A percentile compares a stretch with the other conserved stretches of the same genome.
phyloP scores from a whole-genome alignment of 257 asterid species.

The Mitragyna speciosa region DNA sequence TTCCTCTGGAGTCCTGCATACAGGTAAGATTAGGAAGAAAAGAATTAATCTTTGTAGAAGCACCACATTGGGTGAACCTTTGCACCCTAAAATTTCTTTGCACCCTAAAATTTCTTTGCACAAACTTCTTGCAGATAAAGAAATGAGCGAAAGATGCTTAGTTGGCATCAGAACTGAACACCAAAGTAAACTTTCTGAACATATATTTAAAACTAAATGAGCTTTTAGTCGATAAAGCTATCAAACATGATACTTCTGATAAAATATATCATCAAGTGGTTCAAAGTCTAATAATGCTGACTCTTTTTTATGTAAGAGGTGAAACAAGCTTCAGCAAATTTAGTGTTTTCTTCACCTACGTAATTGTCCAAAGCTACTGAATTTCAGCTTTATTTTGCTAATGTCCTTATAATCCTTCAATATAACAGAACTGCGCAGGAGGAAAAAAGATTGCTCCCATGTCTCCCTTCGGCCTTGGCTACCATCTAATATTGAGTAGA shows the following conservation, averaged over 20 bases:
- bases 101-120: no score
- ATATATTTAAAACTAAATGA: no score
- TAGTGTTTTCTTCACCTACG: background rate
- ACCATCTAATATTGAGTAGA: background rate
- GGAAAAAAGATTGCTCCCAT: background rate
- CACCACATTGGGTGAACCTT: no score
- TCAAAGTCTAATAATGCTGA: background rate
- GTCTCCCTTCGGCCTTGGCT: background rate
- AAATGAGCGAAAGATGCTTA: no score
- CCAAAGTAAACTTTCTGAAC: no score
- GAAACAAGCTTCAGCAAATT: background rate
- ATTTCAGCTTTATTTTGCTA: background rate
- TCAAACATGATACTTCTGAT: background rate
- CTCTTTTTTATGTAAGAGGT: background rate
- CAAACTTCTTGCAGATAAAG: no score
- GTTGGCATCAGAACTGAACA: no score
- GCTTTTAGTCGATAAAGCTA: no score
- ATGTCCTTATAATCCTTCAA: background rate
- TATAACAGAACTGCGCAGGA: background rate
- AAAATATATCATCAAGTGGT: background rate
- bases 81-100: no score
- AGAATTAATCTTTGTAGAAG: no score
- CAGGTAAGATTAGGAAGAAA: no score
- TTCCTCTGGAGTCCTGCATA: no score
- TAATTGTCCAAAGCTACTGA: background rate